Conservation (phyloP, 169 alveolate genomes). For the Haemoproteus tartakovskyi region DNA sequence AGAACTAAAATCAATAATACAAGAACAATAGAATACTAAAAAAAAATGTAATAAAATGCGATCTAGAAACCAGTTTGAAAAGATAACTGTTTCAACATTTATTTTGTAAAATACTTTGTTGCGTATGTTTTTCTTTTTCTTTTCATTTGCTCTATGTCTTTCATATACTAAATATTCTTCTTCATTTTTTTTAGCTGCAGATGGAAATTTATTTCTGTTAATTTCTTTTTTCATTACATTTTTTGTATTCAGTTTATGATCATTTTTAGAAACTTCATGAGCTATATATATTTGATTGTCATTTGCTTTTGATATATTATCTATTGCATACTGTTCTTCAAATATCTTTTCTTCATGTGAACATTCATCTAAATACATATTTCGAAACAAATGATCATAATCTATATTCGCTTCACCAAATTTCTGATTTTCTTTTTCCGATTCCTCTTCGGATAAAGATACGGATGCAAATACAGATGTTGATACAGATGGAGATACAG, state of each 20-base stretch:
- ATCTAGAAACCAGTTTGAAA: conserved; percentile 59
- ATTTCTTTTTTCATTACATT: background rate
- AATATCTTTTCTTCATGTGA: background rate
- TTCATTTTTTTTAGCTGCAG: background rate
- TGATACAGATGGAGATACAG: too few species aligned
- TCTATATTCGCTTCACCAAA: too few species aligned
- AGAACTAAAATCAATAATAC: conserved; percentile 26
- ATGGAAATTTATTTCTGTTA: background rate
- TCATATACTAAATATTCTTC: background rate
- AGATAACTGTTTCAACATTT: conserved; percentile 52
- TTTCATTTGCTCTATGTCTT: background rate
- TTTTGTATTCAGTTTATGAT: background rate
- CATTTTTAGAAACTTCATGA: too few species aligned
- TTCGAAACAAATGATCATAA: too few species aligned
- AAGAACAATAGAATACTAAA: conserved; percentile 28
- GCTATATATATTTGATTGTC: too few species aligned
- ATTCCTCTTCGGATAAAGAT: too few species aligned
- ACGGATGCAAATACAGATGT: too few species aligned
- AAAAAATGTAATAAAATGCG: conserved; percentile 43
- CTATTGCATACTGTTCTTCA: background rate
- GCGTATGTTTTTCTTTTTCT: conserved; percentile 10
- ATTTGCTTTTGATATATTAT: background rate
- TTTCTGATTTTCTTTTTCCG: too few species aligned
- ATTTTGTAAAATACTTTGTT: conserved; percentile 38
- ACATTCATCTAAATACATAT: too few species aligned